Conservation (phyloP, 163 green algal species). For the Scenedesmus sp. region DNA sequence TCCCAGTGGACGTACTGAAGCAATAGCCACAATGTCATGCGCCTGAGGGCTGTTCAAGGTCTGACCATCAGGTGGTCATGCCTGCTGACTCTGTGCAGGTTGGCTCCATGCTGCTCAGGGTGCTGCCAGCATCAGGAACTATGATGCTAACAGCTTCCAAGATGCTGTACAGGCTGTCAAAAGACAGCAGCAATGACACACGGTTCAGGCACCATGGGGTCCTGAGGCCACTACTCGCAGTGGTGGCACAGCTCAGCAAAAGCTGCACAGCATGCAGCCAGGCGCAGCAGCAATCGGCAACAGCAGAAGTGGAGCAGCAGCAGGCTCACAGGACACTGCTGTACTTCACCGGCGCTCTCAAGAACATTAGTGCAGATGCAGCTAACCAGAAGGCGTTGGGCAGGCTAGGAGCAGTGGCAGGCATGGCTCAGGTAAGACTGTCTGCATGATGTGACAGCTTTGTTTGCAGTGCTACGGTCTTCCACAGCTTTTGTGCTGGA, state of each 20-base stretch:
- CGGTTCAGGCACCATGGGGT: slow-evolving; percentile 60
- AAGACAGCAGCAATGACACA: slow-evolving; percentile 67
- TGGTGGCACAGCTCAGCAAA: slow-evolving; percentile 9
- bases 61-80: neutral
- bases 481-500: too few relatives aligned
- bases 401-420: slow-evolving; percentile 10
- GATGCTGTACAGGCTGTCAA: slow-evolving; percentile 72
- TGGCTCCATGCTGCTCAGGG: slow-evolving; percentile 58
- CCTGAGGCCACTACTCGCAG: slow-evolving; percentile 33
- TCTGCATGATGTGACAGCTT: neutral
- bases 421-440: slow-evolving; percentile 16
- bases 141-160: slow-evolving; percentile 67
- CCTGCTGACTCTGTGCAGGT: slow-evolving; percentile 37
- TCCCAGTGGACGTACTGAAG: too few relatives aligned
- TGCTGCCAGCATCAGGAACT: slow-evolving; percentile 47
- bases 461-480: too few relatives aligned
- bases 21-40: too few relatives aligned
- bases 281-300: neutral
- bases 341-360: slow-evolving; percentile 17
- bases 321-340: neutral
- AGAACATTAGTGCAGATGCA: slow-evolving; percentile 35
- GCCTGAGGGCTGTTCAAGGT: neutral
- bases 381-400: slow-evolving; percentile 31
- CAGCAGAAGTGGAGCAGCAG: slow-evolving; percentile 18
- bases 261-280: neutral